phyloP scores from a whole-genome alignment of 768 basidiomycete species.

The Leccinellum luteum region DNA sequence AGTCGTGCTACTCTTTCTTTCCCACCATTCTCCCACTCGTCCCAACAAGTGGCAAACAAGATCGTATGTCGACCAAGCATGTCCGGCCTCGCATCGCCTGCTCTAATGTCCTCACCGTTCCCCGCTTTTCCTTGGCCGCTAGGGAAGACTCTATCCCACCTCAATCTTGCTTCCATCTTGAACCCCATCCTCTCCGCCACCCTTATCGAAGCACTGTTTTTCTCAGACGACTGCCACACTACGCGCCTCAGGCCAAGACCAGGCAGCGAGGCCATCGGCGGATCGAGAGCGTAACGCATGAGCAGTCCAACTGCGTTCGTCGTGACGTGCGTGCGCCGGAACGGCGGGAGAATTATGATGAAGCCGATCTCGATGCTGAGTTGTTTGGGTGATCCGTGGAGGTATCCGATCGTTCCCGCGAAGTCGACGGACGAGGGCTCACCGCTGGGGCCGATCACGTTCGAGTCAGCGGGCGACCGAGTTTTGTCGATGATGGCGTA shows the following conservation, averaged over 20 bases:
- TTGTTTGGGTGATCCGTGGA: conserved; percentile 42
- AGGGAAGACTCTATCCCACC: conserved; percentile 54
- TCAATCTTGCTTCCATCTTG: conserved; percentile 45
- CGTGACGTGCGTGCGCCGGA: conserved; percentile 64
- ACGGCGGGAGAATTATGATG: conserved; percentile 52
- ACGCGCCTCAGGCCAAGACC: conserved; percentile 60
- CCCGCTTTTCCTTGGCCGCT: conserved; percentile 34
- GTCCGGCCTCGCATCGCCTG: conserved; percentile 23
- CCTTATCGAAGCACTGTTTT: conserved; percentile 46
- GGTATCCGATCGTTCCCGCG: conserved; percentile 53
- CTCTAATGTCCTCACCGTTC: conserved; percentile 35
- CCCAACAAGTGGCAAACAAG: conserved; percentile 42
- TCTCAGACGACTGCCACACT: conserved; percentile 54
- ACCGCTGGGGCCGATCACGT: neutral
- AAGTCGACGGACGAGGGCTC: conserved; percentile 24
- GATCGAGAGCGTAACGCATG: conserved; percentile 45
- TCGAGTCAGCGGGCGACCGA: conserved; percentile 2
- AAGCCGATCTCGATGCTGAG: conserved; percentile 54
- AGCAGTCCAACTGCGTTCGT: conserved; percentile 51
- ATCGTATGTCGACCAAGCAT: conserved; percentile 37
- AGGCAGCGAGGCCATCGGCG: conserved; percentile 30
- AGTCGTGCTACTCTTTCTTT: conserved; percentile 4
- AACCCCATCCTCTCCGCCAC: conserved; percentile 63
- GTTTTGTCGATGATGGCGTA: conserved; percentile 55
- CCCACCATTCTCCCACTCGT: conserved; percentile 27